phyloP scores from a whole-genome alignment of 345 rosid species.

The Citrus unshiu region DNA sequence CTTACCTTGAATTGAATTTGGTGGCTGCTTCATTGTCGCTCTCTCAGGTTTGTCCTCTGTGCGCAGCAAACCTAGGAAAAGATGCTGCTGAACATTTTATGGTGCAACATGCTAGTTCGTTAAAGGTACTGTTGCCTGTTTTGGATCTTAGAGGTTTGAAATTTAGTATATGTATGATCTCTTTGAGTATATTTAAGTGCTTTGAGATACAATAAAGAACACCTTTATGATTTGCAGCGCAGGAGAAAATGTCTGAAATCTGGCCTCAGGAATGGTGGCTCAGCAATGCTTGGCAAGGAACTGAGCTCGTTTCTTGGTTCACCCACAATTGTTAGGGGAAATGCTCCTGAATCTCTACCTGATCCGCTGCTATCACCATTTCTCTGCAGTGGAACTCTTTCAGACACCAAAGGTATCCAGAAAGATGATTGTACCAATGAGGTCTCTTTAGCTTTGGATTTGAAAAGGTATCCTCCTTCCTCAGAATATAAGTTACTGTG shows the following conservation, averaged over 20 bases:
- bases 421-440: constrained; percentile 25
- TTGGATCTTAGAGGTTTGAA: constrained; percentile 1
- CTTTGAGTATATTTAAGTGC: background rate
- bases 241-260: constrained; percentile 44
- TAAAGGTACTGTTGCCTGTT: constrained; percentile 37
- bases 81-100: constrained; percentile 54
- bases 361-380: constrained; percentile 52
- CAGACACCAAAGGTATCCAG: constrained; percentile 20
- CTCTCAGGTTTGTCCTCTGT: constrained; percentile 63
- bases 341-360: constrained; percentile 22
- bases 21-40: background rate
- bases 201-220: constrained; percentile 8
- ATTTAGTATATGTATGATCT: background rate
- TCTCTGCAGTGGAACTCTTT: constrained; percentile 22
- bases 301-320: constrained; percentile 41
- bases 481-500: background rate
- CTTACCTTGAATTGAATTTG: background rate
- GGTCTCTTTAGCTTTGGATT: constrained; percentile 13
- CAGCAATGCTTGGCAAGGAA: constrained; percentile 43
- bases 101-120: constrained; percentile 43
- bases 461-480: constrained; percentile 33
- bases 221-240: constrained; percentile 30
- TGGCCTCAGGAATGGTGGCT: constrained; percentile 28
- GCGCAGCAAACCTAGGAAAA: constrained; percentile 60
- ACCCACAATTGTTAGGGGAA: constrained; percentile 25